phyloP scores from a whole-genome alignment of 345 rosid species.

The Brassica napus region Da-Ae NC_063440.1:22801001-22801500 shows the following conservation, averaged over 20 bases:
- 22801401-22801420: conserved; percentile 2
- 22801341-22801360: background rate
- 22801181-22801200: conserved; percentile 23
- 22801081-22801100: conserved; percentile 66
- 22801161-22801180: conserved; percentile 43
- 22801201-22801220: conserved; percentile 55
- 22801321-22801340: background rate
- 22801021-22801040: conserved; percentile 16
- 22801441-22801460: background rate
- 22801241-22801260: conserved; percentile 63
- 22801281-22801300: background rate
- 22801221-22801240: conserved; percentile 54
- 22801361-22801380: background rate
- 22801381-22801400: background rate
- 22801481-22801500: conserved; percentile 9
- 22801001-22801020: conserved; percentile 15
- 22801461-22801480: background rate
- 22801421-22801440: background rate
- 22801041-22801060: conserved; percentile 59
- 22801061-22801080: conserved; percentile 75
- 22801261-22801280: conserved; percentile 56
- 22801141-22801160: conserved; percentile 86
- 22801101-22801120: conserved; percentile 79
- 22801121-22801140: conserved; percentile 88
- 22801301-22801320: background rate